These are phyloP conservation scores for Fraxinus ornus DNA, from an alignment of 305 asterid species.

Conservation along the genomic window DNA sequence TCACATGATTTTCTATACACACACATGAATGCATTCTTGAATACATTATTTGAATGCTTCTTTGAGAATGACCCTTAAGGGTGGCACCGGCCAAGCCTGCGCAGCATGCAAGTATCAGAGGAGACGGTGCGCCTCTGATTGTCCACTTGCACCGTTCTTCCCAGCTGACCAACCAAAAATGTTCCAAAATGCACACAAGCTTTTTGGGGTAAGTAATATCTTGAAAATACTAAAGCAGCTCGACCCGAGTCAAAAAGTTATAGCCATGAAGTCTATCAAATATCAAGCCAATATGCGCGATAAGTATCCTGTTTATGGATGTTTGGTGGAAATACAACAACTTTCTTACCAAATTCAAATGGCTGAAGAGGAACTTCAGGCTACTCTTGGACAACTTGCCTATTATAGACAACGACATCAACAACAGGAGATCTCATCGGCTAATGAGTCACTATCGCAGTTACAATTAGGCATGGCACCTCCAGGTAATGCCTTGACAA, in stretches of 20 bases:
- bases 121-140: conserved; percentile 67
- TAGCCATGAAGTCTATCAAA: conserved; percentile 74
- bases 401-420: conserved; percentile 53
- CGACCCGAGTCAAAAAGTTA: conserved; percentile 52
- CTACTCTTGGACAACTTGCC: conserved; percentile 55
- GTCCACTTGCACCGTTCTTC: conserved; percentile 82
- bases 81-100: conserved; percentile 95
- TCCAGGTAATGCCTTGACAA: conserved; percentile 34
- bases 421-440: conserved; percentile 38
- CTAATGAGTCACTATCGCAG: conserved; percentile 52
- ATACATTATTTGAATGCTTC: background rate
- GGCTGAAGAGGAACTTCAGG: conserved; percentile 64
- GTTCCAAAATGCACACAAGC: conserved; percentile 74
- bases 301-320: conserved; percentile 65
- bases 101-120: conserved; percentile 96
- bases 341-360: conserved; percentile 47
- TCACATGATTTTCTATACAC: background rate
- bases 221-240: conserved; percentile 59
- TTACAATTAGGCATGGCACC: conserved; percentile 69
- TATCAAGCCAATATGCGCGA: conserved; percentile 68
- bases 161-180: conserved; percentile 81
- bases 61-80: conserved; percentile 69
- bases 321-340: conserved; percentile 52
- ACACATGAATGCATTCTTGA: background rate
- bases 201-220: conserved; percentile 82